Conservation (phyloP, 2,329 filamentous ascomycete genomes). For the Xylaria sp. region DNA sequence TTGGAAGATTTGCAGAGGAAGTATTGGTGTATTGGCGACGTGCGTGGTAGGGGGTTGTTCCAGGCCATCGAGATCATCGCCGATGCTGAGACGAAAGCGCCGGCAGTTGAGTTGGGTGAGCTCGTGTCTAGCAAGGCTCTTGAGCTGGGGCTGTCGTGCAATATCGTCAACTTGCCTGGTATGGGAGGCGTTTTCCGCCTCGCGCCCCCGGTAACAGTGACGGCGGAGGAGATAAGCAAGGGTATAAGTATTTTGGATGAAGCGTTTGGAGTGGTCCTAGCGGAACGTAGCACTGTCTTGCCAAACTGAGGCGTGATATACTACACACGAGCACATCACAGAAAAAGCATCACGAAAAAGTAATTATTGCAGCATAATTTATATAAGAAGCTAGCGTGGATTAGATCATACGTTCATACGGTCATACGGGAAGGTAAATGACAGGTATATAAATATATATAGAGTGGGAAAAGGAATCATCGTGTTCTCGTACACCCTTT, state of each 20-base stretch:
- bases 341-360: no score
- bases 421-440: no score
- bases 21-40: slow-evolving; percentile 67
- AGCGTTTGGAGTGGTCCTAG: slow-evolving; percentile 49
- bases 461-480: no score
- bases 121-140: slow-evolving; percentile 54
- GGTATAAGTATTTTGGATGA: slow-evolving; percentile 63
- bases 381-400: no score
- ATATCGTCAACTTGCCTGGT: slow-evolving; percentile 58
- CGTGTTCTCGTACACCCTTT: background rate
- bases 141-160: slow-evolving; percentile 61
- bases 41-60: slow-evolving; percentile 64
- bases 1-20: slow-evolving; percentile 52
- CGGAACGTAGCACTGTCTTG: background rate
- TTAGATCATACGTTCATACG: no score
- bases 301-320: background rate
- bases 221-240: slow-evolving; percentile 53
- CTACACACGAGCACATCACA: no score
- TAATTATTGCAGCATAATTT: no score
- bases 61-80: slow-evolving; percentile 63
- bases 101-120: slow-evolving; percentile 54
- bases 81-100: slow-evolving; percentile 54
- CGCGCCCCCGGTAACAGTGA: slow-evolving; percentile 65
- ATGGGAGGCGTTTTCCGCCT: slow-evolving; percentile 65
- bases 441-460: no score